Evolutionary conservation across 192 early-diverging fungal genomes (phyloP).

Genomic region (Linnemannia schmuckeri): DNA sequence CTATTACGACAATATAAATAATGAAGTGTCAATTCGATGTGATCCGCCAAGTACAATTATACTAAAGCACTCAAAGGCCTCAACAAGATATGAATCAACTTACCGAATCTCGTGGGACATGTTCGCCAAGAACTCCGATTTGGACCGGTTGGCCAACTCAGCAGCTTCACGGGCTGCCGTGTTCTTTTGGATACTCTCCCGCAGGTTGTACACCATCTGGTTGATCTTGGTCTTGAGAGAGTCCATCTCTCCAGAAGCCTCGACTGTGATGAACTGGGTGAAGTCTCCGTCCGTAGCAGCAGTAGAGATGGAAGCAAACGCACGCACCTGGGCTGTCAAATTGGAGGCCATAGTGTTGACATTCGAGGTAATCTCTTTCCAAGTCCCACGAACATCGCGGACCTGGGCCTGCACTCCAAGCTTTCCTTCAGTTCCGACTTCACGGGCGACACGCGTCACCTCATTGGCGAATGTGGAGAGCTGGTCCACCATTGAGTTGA

Average conservation of each 20-base stretch:
- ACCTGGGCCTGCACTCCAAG: conserved; percentile 85
- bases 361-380: conserved; percentile 82
- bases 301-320: conserved; percentile 82
- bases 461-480: conserved; percentile 66
- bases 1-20: conserved; percentile 53
- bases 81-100: not conserved
- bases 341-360: conserved; percentile 84
- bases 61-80: not conserved
- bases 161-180: conserved; percentile 83
- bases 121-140: conserved; percentile 77
- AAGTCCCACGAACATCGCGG: conserved; percentile 76
- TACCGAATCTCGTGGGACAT: conserved; percentile 68
- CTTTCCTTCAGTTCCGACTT: conserved; percentile 85
- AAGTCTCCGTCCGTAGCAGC: conserved; percentile 82
- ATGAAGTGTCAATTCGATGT: not conserved
- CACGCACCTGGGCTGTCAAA: conserved; percentile 82
- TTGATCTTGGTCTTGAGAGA: conserved; percentile 88
- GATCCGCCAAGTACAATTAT: not conserved
- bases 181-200: conserved; percentile 84
- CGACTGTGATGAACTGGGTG: conserved; percentile 79
- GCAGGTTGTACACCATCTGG: conserved; percentile 83
- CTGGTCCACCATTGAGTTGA: conserved; percentile 81
- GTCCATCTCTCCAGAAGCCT: conserved; percentile 89
- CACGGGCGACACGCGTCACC: conserved; percentile 79
- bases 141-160: conserved; percentile 85